Evolutionary conservation across 768 basidiomycete genomes (phyloP).

Genomic region (Trichaptum fuscoviolaceum): DNA sequence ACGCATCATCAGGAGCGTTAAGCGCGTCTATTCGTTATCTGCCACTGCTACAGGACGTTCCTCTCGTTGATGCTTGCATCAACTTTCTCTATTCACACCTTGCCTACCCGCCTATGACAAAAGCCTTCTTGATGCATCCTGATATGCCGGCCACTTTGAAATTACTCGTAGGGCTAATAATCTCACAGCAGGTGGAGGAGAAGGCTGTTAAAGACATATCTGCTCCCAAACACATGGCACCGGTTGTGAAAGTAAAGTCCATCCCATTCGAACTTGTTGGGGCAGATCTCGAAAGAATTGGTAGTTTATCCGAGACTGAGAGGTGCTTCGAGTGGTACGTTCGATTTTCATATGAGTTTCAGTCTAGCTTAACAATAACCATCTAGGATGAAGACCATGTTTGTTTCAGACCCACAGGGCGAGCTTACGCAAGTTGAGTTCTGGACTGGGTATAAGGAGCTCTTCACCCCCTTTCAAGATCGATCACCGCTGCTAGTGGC

Average conservation of each 20-base stretch:
- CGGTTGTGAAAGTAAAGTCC: conserved; percentile 39
- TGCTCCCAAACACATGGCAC: conserved; percentile 50
- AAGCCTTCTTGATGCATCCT: conserved; percentile 67
- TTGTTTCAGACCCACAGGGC: conserved; percentile 65
- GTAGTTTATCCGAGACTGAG: conserved; percentile 63
- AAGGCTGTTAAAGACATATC: conserved; percentile 59
- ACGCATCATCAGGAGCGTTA: conserved; percentile 53
- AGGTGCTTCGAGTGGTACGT: conserved; percentile 79
- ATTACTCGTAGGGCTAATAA: conserved; percentile 59
- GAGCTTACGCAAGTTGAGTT: conserved; percentile 93
- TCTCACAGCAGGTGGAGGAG: conserved; percentile 71
- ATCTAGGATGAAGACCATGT: conserved; percentile 83
- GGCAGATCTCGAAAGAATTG: conserved; percentile 59
- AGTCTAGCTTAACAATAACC: conserved; percentile 1
- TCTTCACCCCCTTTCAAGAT: conserved; percentile 59
- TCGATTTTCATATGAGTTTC: neutral
- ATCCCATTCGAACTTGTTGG: conserved; percentile 63
- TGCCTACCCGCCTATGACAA: conserved; percentile 68
- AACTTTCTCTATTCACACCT: conserved; percentile 75
- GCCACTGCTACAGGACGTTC: conserved; percentile 65
- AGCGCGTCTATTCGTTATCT: conserved; percentile 63
- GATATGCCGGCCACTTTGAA: conserved; percentile 67
- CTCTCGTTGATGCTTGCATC: conserved; percentile 62
- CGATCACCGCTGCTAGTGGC: conserved; percentile 67
- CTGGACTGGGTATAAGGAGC: conserved; percentile 90